A percentile compares a stretch with the other conserved stretches of the same genome.
These are phyloP conservation scores for Adansonia madagascariensis DNA, from an alignment of 441 rosid genomes.

Conservation along the genomic window DNA sequence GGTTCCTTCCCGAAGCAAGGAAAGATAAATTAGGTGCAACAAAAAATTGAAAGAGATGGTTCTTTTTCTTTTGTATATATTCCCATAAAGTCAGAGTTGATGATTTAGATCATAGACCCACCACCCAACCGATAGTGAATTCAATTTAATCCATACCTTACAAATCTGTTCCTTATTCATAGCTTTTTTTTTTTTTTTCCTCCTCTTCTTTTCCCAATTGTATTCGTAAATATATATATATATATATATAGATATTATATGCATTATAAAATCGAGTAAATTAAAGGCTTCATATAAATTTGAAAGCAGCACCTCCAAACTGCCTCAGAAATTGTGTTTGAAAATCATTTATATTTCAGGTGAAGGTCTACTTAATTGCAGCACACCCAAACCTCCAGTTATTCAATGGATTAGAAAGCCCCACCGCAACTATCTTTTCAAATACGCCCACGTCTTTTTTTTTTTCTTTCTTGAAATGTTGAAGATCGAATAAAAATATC, in stretches of 20 bases:
- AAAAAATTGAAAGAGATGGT: constrained; percentile 4
- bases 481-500: too few relatives aligned
- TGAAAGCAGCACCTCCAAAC: background rate
- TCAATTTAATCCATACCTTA: background rate
- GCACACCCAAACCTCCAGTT: too few relatives aligned
- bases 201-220: background rate
- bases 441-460: too few relatives aligned
- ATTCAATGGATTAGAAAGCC: too few relatives aligned
- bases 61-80: background rate
- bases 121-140: background rate
- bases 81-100: background rate
- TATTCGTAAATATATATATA: background rate
- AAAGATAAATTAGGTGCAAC: background rate
- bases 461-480: too few relatives aligned
- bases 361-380: too few relatives aligned
- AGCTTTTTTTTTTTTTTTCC: background rate
- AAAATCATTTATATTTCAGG: too few relatives aligned
- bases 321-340: background rate
- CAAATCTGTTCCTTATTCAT: background rate
- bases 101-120: background rate
- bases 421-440: too few relatives aligned
- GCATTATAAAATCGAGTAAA: background rate
- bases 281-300: background rate
- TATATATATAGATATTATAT: too few relatives aligned
- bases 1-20: background rate